These are phyloP conservation scores for Colletotrichum viniferum DNA, from an alignment of 2,329 filamentous ascomycete genomes.

Conservation along the genomic window DNA sequence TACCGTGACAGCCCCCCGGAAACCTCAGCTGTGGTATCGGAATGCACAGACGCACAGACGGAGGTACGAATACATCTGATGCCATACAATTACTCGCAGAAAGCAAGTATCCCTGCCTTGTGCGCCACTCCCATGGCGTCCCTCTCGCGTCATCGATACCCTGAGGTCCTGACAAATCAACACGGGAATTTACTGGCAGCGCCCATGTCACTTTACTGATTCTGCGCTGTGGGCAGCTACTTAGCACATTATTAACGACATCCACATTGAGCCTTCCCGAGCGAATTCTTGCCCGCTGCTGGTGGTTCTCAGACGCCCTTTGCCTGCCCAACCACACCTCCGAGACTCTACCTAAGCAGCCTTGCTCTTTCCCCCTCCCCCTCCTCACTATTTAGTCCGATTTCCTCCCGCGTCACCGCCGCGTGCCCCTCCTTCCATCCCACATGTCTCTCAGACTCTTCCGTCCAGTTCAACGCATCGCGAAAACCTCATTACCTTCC, in stretches of 20 bases:
- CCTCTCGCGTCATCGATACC: constrained; percentile 14
- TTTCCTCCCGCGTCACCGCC: constrained; percentile 1
- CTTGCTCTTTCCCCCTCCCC: neutral
- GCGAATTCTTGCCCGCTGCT: neutral
- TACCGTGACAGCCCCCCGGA: neutral
- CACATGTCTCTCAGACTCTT: constrained; percentile 16
- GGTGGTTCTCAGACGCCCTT: neutral
- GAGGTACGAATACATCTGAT: neutral
- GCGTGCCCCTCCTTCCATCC: neutral
- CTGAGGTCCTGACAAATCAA: constrained; percentile 16
- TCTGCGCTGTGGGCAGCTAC: neutral
- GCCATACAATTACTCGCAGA: accelerated
- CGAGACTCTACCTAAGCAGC: neutral
- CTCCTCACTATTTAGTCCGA: constrained; percentile 6
- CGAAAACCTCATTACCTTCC: neutral
- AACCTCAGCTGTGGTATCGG: neutral
- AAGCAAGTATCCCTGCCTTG: neutral
- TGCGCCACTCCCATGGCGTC: neutral
- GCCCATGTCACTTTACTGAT: constrained; percentile 1
- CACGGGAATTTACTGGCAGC: neutral
- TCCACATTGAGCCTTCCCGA: neutral
- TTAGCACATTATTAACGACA: neutral
- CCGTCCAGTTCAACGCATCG: constrained; percentile 15
- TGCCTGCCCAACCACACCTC: constrained; percentile 2
- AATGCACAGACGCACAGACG: neutral